A percentile compares a stretch with the other conserved stretches of the same genome.
These are phyloP conservation scores for Gossypium schwendimanii DNA, from an alignment of 441 rosid species.

Conservation along the genomic window DNA sequence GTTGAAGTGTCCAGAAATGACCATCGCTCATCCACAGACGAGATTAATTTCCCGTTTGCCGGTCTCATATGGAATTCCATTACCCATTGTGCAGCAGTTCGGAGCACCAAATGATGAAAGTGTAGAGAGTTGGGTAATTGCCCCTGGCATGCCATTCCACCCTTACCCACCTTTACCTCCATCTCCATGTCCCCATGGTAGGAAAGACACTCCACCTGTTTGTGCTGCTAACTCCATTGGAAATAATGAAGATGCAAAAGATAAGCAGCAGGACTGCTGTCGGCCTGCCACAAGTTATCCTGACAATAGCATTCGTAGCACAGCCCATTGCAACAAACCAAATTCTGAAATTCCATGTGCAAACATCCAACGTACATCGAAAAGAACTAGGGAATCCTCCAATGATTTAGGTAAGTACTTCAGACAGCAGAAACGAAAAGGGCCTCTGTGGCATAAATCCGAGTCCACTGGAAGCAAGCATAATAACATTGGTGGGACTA, in stretches of 20 bases:
- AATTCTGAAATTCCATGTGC: slow-evolving; percentile 22
- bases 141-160: slow-evolving; percentile 87
- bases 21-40: slow-evolving; percentile 45
- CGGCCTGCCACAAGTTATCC: slow-evolving; percentile 17
- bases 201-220: slow-evolving; percentile 25
- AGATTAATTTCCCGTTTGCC: slow-evolving; percentile 59
- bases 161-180: slow-evolving; percentile 96
- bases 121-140: slow-evolving; percentile 50
- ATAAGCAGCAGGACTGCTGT: slow-evolving; percentile 20
- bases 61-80: slow-evolving; percentile 82
- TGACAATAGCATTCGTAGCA: slow-evolving; percentile 32
- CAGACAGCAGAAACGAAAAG: slow-evolving; percentile 29
- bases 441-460: slow-evolving; percentile 25
- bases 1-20: slow-evolving; percentile 26
- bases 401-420: slow-evolving; percentile 2
- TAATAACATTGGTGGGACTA: slow-evolving; percentile 24
- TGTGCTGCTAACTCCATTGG: slow-evolving; percentile 20
- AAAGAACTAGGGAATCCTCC: slow-evolving; percentile 25
- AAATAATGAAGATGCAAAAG: slow-evolving; percentile 12
- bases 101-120: slow-evolving; percentile 46
- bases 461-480: background rate
- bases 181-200: slow-evolving; percentile 38
- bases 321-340: slow-evolving; percentile 25
- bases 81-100: slow-evolving; percentile 49
- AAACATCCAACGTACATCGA: slow-evolving; percentile 28